Percentiles rank a stretch among this genome's conserved stretches.
Conservation (phyloP, 345 rosid genomes). For the Jatropha curcas region DNA sequence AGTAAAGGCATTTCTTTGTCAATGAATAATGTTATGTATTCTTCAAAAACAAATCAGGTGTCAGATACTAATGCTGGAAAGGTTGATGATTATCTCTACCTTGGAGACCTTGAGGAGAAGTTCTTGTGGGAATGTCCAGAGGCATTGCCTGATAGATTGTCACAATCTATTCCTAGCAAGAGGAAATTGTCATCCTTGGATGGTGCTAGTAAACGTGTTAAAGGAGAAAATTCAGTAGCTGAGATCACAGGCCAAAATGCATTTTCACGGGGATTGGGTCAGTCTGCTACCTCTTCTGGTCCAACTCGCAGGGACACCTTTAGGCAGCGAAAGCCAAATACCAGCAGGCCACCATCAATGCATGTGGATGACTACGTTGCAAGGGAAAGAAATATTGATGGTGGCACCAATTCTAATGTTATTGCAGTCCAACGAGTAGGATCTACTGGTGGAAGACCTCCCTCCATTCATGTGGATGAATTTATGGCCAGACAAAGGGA, state of each 20-base stretch:
- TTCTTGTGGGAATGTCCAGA: slow-evolving; percentile 98
- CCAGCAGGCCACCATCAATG: slow-evolving; percentile 99
- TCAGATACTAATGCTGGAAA: slow-evolving; percentile 41
- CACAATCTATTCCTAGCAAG: slow-evolving; percentile 60
- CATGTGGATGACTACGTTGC: slow-evolving; percentile 99
- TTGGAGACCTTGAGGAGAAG: slow-evolving; percentile 63
- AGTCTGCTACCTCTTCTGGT: slow-evolving; percentile 62
- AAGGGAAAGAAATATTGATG: slow-evolving; percentile 85
- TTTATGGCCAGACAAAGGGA: slow-evolving; percentile 97
- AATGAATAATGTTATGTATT: slow-evolving; percentile 28
- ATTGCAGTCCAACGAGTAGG: slow-evolving; percentile 80
- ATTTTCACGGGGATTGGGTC: slow-evolving; percentile 64
- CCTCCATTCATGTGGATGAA: slow-evolving; percentile 99
- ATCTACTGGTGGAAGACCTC: slow-evolving; percentile 94
- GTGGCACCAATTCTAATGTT: slow-evolving; percentile 68
- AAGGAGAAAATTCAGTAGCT: slow-evolving; percentile 65
- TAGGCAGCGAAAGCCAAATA: slow-evolving; percentile 93
- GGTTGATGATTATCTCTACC: slow-evolving; percentile 52
- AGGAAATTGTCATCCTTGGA: slow-evolving; percentile 72
- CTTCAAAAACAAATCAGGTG: slow-evolving; percentile 43
- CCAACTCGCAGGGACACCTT: slow-evolving; percentile 80
- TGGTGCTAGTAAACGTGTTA: slow-evolving; percentile 62
- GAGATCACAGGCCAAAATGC: slow-evolving; percentile 59
- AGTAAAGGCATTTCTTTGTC: slow-evolving; percentile 28
- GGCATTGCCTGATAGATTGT: slow-evolving; percentile 78